These are phyloP conservation scores for Rhynchosporium agropyri DNA, from an alignment of 2,329 filamentous ascomycete genomes.

Conservation along the genomic window DNA sequence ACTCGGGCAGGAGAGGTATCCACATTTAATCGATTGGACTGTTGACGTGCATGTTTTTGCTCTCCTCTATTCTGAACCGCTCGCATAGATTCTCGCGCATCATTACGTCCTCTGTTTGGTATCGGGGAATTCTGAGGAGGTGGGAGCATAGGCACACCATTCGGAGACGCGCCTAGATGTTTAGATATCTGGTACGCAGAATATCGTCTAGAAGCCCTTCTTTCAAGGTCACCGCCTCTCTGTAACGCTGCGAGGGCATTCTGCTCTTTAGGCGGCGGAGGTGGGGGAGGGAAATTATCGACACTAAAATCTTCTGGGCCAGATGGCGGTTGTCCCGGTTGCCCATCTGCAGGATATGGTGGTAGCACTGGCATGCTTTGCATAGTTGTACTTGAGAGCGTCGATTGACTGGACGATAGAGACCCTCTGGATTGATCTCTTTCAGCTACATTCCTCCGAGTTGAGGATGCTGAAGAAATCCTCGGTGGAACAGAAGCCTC, in stretches of 20 bases:
- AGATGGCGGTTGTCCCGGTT: conserved; percentile 50
- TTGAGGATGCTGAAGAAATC: conserved; percentile 43
- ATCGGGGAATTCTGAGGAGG: conserved; percentile 81
- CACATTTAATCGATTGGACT: conserved; percentile 47
- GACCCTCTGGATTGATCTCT: conserved; percentile 57
- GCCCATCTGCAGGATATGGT: conserved; percentile 68
- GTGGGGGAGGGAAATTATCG: conserved; percentile 71
- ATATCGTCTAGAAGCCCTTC: conserved; percentile 88
- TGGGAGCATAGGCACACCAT: conserved; percentile 83
- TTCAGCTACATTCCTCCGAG: conserved; percentile 39
- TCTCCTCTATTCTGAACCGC: conserved; percentile 65
- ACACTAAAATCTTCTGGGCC: conserved; percentile 50
- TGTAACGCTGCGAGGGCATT: conserved; percentile 91
- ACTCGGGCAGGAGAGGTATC: conserved; percentile 67
- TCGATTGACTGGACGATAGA: conserved; percentile 61
- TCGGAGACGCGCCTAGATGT: conserved; percentile 78
- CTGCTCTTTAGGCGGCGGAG: conserved; percentile 80
- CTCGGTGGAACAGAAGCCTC: conserved; percentile 50
- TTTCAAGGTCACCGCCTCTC: conserved; percentile 87
- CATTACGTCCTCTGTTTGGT: conserved; percentile 77
- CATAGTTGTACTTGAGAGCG: conserved; percentile 72
- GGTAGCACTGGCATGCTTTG: conserved; percentile 76
- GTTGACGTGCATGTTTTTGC: conserved; percentile 50
- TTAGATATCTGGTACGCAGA: conserved; percentile 97
- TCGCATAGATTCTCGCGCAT: conserved; percentile 82